A percentile compares a stretch with the other conserved stretches of the same genome.
Conservation (phyloP, 495 filamentous ascomycete genomes). For the Penicillium cosmopolitanum region DNA sequence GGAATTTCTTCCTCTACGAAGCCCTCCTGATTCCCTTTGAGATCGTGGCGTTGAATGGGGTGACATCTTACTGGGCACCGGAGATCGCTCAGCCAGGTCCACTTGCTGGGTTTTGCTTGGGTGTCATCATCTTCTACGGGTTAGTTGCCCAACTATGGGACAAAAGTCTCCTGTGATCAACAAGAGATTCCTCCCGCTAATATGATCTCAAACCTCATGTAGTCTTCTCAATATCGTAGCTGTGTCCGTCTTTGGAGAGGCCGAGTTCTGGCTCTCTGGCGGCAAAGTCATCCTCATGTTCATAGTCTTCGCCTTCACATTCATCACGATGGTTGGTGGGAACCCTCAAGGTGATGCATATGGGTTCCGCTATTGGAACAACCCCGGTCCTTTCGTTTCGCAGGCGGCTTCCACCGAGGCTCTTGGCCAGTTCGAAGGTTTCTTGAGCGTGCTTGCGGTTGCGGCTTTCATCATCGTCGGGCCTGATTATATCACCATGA, state of each 20-base stretch:
- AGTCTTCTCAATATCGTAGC: too few relatives aligned
- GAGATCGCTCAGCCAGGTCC: too few relatives aligned
- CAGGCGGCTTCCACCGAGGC: background rate
- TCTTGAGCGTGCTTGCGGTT: background rate
- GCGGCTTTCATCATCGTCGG: background rate
- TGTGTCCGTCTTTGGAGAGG: too few relatives aligned
- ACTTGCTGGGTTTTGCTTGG: too few relatives aligned
- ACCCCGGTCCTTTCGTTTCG: background rate
- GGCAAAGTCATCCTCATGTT: constrained; percentile 1
- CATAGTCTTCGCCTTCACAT: background rate
- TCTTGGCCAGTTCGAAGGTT: background rate
- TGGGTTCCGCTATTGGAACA: constrained; percentile 6
- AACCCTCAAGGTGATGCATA: constrained; percentile 5
- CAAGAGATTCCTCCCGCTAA: too few relatives aligned
- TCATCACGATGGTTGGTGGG: constrained; percentile 11
- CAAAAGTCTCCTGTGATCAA: too few relatives aligned
- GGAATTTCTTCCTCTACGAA: constrained; percentile 68
- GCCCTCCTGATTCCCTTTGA: constrained; percentile 72
- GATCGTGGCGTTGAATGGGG: constrained; percentile 68
- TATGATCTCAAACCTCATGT: too few relatives aligned
- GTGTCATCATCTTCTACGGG: too few relatives aligned
- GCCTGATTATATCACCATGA: background rate
- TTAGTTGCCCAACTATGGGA: too few relatives aligned
- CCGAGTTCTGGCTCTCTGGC: background rate
- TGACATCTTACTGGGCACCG: constrained; percentile 72